These are phyloP conservation scores for Thuja plicata DNA, from an alignment of 83 land plant genomes.

Conservation along the genomic window DNA sequence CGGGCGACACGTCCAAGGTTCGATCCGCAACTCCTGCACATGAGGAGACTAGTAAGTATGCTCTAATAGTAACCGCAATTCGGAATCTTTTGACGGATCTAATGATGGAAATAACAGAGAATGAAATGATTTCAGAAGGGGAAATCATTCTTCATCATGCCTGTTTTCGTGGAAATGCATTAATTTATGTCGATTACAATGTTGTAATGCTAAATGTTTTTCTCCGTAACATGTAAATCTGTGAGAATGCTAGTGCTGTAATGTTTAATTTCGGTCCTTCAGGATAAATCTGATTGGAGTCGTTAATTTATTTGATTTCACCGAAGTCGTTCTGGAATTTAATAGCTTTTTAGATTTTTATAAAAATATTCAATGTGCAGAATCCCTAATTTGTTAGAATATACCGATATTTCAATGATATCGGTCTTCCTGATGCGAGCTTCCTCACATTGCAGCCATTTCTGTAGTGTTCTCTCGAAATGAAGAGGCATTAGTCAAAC, in stretches of 20 bases:
- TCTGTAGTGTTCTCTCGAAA: background rate
- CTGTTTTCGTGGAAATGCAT: background rate
- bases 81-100: background rate
- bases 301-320: background rate
- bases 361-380: background rate
- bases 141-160: background rate
- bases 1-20: background rate
- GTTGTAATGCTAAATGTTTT: background rate
- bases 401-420: background rate
- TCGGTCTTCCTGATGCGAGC: background rate
- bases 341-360: too few species aligned
- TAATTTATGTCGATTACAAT: background rate
- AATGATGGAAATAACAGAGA: background rate
- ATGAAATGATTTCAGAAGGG: background rate
- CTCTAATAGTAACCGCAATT: background rate
- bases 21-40: background rate
- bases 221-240: background rate
- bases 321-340: background rate
- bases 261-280: background rate
- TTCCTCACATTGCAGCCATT: background rate
- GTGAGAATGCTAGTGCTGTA: background rate
- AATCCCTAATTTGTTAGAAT: background rate
- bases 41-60: conserved; percentile 12
- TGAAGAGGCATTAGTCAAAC: too few species aligned
- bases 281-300: background rate